phyloP scores from a whole-genome alignment of 176 grass and related monocot genomes.

The Lolium rigidum region DNA sequence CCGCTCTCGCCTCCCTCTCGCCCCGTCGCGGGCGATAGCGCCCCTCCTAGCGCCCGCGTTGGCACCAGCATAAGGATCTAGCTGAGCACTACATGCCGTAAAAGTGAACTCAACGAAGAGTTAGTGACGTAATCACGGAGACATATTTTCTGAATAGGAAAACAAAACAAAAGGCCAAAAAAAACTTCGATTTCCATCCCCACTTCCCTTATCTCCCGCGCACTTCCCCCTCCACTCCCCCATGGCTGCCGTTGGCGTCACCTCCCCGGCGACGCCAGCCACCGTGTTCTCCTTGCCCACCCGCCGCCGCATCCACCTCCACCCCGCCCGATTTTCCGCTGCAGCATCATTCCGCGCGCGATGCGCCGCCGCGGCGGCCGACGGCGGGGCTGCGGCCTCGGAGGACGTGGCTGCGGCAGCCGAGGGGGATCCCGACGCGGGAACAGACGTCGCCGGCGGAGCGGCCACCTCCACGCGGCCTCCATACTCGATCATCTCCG shows the following conservation, averaged over 20 bases:
- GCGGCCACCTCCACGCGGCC: slow-evolving; percentile 52
- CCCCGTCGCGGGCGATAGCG: too few species aligned
- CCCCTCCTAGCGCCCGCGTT: too few species aligned
- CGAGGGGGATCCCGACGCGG: slow-evolving; percentile 26
- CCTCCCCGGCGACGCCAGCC: slow-evolving; percentile 41
- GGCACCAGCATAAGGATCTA: too few species aligned
- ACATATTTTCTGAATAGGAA: not conserved
- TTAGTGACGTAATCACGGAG: not conserved
- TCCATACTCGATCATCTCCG: slow-evolving; percentile 73
- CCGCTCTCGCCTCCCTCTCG: too few species aligned
- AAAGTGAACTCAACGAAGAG: too few species aligned
- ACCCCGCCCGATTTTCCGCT: not conserved
- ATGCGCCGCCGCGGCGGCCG: slow-evolving; percentile 42
- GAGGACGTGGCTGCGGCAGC: slow-evolving; percentile 25
- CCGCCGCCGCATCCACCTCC: not conserved
- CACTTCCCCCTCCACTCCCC: slow-evolving; percentile 25
- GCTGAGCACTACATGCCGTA: too few species aligned
- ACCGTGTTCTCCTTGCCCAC: slow-evolving; percentile 3
- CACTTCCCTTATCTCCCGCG: slow-evolving; percentile 65
- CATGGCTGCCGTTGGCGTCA: slow-evolving; percentile 48
- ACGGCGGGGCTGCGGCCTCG: slow-evolving; percentile 24
- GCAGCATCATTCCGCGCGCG: slow-evolving; percentile 38
- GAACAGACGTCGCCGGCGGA: slow-evolving; percentile 42
- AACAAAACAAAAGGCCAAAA: slow-evolving; percentile 6
- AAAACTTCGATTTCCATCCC: slow-evolving; percentile 56